phyloP scores from a whole-genome alignment of 495 filamentous ascomycete genomes.

The Penicillium ucsense region DNA sequence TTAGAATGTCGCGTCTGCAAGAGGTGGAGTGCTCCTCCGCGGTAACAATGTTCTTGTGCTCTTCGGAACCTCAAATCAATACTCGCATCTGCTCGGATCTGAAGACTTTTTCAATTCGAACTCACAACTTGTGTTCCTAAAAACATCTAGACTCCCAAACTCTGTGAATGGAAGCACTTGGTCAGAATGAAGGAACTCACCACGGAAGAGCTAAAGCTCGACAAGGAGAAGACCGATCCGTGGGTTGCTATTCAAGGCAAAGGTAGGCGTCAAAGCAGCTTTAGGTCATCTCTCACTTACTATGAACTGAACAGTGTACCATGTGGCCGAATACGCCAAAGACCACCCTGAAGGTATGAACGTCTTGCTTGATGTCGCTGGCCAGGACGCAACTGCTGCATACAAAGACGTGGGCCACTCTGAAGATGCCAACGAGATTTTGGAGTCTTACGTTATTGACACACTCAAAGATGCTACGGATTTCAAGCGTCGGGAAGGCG shows the following conservation, averaged over 20 bases:
- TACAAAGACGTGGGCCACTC: slow-evolving; percentile 45
- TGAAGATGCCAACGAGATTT: slow-evolving; percentile 24
- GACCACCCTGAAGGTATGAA: slow-evolving; percentile 46
- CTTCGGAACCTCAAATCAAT: too few species aligned
- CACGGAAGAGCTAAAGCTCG: too few species aligned
- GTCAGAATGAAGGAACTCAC: too few species aligned
- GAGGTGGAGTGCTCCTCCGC: too few species aligned
- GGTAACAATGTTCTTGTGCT: too few species aligned
- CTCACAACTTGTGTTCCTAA: too few species aligned
- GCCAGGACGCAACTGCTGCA: slow-evolving; percentile 40
- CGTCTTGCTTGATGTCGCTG: slow-evolving; percentile 39
- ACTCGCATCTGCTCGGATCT: too few species aligned
- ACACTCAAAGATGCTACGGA: slow-evolving; percentile 13
- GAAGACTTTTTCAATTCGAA: too few species aligned
- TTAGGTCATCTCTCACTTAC: background rate
- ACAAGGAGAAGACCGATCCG: background rate
- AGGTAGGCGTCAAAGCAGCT: background rate
- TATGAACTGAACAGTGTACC: slow-evolving; percentile 25
- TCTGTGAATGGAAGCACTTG: too few species aligned
- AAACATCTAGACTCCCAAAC: too few species aligned
- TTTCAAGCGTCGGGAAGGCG: slow-evolving; percentile 6
- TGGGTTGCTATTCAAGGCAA: background rate
- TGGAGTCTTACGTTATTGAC: slow-evolving; percentile 16
- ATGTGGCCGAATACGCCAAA: slow-evolving; percentile 39
- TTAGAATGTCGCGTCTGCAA: too few species aligned